These are phyloP conservation scores for Saitozyma podzolica DNA, from an alignment of 768 basidiomycete genomes.

Conservation along the genomic window DNA sequence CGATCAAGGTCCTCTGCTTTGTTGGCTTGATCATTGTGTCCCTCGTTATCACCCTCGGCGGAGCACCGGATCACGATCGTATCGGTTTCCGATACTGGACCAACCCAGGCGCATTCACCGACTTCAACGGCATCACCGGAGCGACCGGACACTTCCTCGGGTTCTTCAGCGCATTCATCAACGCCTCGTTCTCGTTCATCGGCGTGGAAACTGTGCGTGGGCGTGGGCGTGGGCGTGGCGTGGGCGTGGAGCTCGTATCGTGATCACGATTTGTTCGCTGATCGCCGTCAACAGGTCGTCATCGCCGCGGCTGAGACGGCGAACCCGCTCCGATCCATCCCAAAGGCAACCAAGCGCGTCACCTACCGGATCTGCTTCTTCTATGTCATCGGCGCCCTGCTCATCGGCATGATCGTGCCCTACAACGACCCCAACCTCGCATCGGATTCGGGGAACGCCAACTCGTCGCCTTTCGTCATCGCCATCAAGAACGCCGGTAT, in stretches of 20 bases:
- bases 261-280: no score
- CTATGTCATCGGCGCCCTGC: conserved; percentile 22
- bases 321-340: conserved; percentile 17
- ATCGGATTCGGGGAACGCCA: neutral
- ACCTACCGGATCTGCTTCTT: conserved; percentile 19
- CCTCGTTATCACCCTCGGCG: conserved; percentile 12
- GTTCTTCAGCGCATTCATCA: neutral
- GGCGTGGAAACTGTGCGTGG: conserved; percentile 8
- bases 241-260: no score
- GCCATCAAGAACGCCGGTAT: neutral
- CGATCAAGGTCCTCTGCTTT: conserved; percentile 30
- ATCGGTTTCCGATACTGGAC: conserved; percentile 9
- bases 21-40: conserved; percentile 1
- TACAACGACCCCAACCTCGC: conserved; percentile 14
- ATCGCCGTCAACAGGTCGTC: conserved; percentile 10
- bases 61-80: neutral
- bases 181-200: conserved; percentile 12
- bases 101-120: neutral
- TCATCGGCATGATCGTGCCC: conserved; percentile 22
- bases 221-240: no score
- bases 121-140: neutral
- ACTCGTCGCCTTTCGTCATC: neutral
- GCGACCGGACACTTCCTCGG: no score
- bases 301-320: conserved; percentile 26
- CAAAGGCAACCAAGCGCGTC: conserved; percentile 13